A percentile compares a stretch with the other conserved stretches of the same genome.
These are phyloP conservation scores for Lactarius indigo DNA, from an alignment of 768 basidiomycete species.

Conservation along the genomic window DNA sequence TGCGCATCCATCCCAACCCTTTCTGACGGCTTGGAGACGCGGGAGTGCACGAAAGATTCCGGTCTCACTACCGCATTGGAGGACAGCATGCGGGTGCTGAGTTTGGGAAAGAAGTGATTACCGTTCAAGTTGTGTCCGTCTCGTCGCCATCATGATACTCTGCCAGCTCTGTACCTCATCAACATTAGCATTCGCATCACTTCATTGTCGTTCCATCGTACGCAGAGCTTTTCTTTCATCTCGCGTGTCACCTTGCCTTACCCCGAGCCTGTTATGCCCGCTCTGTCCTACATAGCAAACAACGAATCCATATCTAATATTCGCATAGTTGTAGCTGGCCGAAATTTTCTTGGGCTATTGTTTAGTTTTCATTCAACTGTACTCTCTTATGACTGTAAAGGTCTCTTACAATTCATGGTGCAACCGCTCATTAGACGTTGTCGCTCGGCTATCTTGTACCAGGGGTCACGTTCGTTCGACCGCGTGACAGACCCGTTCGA, in stretches of 20 bases:
- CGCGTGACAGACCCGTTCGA: background rate
- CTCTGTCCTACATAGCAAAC: slow-evolving; percentile 1
- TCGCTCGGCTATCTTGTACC: background rate
- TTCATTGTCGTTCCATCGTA: background rate
- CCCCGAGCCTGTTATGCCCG: background rate
- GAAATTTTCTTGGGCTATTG: background rate
- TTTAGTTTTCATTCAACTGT: slow-evolving; percentile 1
- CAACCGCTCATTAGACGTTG: background rate
- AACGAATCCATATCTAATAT: slow-evolving; percentile 16
- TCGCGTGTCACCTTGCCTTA: slow-evolving; percentile 1
- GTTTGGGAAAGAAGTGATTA: slow-evolving; percentile 45
- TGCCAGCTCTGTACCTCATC: slow-evolving; percentile 13
- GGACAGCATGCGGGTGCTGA: slow-evolving; percentile 66
- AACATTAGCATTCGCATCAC: slow-evolving; percentile 9
- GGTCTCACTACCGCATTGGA: slow-evolving; percentile 38
- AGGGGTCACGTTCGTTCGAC: background rate
- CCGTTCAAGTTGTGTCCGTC: background rate
- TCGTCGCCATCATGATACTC: slow-evolving; percentile 6
- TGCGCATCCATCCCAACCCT: background rate
- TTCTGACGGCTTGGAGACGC: background rate
- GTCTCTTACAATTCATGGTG: background rate
- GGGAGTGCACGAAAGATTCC: slow-evolving; percentile 12
- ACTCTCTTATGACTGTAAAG: background rate
- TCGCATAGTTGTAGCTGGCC: slow-evolving; percentile 14
- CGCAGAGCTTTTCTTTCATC: background rate